phyloP scores from a whole-genome alignment of 2,329 filamentous ascomycete genomes.

The Microdochium bolleyi region DNA sequence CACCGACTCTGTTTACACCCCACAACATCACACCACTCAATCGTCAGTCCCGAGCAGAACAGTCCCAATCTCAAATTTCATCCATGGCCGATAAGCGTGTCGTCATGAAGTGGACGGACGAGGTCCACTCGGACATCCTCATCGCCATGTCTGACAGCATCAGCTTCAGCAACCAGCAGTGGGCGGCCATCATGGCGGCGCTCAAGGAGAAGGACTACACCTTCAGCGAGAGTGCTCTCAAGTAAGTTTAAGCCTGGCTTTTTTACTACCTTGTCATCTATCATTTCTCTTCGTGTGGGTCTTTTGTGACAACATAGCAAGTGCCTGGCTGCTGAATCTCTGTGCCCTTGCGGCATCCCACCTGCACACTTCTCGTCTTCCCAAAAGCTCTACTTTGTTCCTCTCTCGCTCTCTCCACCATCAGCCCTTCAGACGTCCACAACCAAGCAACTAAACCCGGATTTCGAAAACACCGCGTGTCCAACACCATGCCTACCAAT shows the following conservation, averaged over 20 bases:
- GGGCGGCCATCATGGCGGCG: constrained; percentile 12
- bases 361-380: too few relatives aligned
- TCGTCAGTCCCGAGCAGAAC: constrained; percentile 3
- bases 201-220: constrained; percentile 16
- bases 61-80: background rate
- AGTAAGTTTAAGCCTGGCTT: constrained; percentile 10
- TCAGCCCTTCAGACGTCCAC: background rate
- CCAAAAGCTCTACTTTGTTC: too few relatives aligned
- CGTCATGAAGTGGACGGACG: constrained; percentile 28
- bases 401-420: background rate
- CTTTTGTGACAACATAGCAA: background rate
- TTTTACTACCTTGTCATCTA: background rate
- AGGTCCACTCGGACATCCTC: constrained; percentile 35
- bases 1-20: background rate
- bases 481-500: background rate
- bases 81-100: background rate
- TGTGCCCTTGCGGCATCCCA: too few relatives aligned
- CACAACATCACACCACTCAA: background rate
- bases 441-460: background rate
- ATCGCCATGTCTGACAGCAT: constrained; percentile 28
- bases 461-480: background rate
- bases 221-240: constrained; percentile 15
- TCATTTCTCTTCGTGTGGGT: background rate
- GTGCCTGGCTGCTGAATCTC: background rate
- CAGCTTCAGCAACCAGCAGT: constrained; percentile 21